Evolutionary conservation across 495 filamentous ascomycete species (phyloP), one percentile per base, ranked within the genome.

Genomic region (Aspergillus bridgeri): DNA sequence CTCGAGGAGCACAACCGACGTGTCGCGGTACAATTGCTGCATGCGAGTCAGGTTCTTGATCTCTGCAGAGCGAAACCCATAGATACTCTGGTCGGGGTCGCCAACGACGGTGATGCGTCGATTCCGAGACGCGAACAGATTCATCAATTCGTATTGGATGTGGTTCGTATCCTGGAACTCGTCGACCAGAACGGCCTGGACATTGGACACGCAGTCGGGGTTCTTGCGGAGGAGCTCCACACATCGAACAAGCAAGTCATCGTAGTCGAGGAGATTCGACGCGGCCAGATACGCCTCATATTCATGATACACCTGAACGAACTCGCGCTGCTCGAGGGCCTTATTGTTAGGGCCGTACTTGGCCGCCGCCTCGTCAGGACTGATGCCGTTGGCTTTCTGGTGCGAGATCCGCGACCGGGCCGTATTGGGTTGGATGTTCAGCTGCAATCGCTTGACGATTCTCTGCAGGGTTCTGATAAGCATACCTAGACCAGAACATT

Each of bases 91-190:
- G 68, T 99, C 94, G 7, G 95, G 95, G 67, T 99, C 94, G 15
- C 95, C 94, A 17, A 99, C 95, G 50, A 96, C 90, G 9, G 94
- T 98, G 57, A 99, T 91, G 18, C 86, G 79, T 54, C 84, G 82
- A 47, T 82, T 78, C 33, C 76, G 67, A 22, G 89, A 81, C 17
- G 94, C 91, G 63, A 99, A 88, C 5, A 96, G 81, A 50, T 85
- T 87, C 92, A 97, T 97, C 48, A 99, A 73, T 51, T 98, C 91
- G 63, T 95, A 99, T 70, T 99, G 95, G 6, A 96, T 86, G 18
- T 88, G 76, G 61, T 99, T 99, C 1, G 95, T 99, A 67, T 99
- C 95, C 68, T 99, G 95, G 60, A 96, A 99, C 65, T 99, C 95
- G 65, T 99, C 95, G 60, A 99, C 94, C 44, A 99, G 76, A 1